phyloP scores from a whole-genome alignment of 495 filamentous ascomycete species.

The Xanthoparmelia taractica region DNA sequence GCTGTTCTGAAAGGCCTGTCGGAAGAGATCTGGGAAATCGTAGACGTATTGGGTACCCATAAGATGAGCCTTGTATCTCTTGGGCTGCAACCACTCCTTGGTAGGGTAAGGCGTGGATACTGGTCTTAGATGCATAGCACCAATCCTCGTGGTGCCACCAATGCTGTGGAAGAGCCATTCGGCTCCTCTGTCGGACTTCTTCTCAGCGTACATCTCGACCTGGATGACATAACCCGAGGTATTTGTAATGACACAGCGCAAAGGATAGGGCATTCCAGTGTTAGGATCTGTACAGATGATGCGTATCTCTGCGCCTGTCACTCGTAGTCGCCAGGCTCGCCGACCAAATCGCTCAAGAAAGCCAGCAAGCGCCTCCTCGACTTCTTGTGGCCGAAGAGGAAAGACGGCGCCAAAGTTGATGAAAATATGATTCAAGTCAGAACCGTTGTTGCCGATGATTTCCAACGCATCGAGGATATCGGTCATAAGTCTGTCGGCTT shows the following conservation, averaged over 20 bases:
- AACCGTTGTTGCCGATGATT: constrained; percentile 98
- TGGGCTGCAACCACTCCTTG: constrained; percentile 97
- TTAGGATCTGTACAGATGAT: constrained; percentile 89
- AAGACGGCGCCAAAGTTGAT: constrained; percentile 97
- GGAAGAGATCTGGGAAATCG: constrained; percentile 98
- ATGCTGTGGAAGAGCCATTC: constrained; percentile 99
- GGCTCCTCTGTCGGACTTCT: constrained; percentile 87
- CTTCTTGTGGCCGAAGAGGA: constrained; percentile 80
- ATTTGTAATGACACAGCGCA: constrained; percentile 96
- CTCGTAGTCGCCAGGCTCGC: constrained; percentile 90
- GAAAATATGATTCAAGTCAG: constrained; percentile 99
- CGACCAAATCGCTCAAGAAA: constrained; percentile 96
- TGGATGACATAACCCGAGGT: constrained; percentile 98
- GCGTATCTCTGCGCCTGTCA: constrained; percentile 95
- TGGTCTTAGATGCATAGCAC: constrained; percentile 86
- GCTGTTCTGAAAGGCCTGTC: constrained; percentile 93
- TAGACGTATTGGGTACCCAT: constrained; percentile 99
- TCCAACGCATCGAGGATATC: constrained; percentile 96
- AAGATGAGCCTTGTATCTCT: constrained; percentile 96
- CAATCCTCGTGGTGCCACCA: constrained; percentile 87
- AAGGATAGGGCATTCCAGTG: constrained; percentile 80
- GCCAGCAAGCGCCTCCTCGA: constrained; percentile 87
- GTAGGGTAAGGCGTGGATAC: constrained; percentile 91
- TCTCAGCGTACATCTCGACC: constrained; percentile 94
- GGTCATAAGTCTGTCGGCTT: constrained; percentile 92